phyloP scores from a whole-genome alignment of 78 protist species.

The Tieghemostelium lacteum region DNA sequence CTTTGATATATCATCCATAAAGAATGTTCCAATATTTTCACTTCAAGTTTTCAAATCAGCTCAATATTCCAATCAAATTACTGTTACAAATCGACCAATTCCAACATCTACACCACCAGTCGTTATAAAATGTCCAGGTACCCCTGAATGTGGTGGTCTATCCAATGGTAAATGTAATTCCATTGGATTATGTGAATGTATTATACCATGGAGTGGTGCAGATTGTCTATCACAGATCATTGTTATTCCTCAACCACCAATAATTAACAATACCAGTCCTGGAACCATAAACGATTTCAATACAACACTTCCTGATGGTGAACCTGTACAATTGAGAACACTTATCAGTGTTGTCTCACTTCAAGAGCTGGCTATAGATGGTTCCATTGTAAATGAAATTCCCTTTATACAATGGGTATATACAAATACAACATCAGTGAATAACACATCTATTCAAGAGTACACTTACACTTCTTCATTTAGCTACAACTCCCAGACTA shows the following conservation, averaged over 20 bases:
- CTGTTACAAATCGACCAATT: not conserved
- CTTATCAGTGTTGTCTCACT: not conserved
- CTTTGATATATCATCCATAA: not conserved
- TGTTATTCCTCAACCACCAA: slow-evolving; percentile 5
- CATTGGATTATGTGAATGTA: not conserved
- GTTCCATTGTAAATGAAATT: not conserved
- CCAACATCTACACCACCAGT: not conserved
- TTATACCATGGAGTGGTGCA: slow-evolving; percentile 2
- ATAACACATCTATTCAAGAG: not conserved
- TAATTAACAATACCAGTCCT: not conserved
- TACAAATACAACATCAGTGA: not conserved
- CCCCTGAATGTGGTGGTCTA: not conserved
- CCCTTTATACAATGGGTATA: not conserved
- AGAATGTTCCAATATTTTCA: not conserved
- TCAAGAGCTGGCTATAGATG: not conserved
- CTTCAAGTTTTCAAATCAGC: not conserved
- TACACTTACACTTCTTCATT: not conserved
- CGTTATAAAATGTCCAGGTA: not conserved
- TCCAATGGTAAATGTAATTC: not conserved
- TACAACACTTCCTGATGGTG: not conserved
- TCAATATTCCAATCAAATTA: not conserved
- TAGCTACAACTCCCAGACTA: not conserved
- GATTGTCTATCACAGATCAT: not conserved
- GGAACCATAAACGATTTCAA: not conserved
- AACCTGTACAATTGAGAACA: not conserved